Percentiles rank a stretch among this genome's conserved stretches.
phyloP scores from a whole-genome alignment of 495 filamentous ascomycete species.

The Sordaria brevicollis region DNA sequence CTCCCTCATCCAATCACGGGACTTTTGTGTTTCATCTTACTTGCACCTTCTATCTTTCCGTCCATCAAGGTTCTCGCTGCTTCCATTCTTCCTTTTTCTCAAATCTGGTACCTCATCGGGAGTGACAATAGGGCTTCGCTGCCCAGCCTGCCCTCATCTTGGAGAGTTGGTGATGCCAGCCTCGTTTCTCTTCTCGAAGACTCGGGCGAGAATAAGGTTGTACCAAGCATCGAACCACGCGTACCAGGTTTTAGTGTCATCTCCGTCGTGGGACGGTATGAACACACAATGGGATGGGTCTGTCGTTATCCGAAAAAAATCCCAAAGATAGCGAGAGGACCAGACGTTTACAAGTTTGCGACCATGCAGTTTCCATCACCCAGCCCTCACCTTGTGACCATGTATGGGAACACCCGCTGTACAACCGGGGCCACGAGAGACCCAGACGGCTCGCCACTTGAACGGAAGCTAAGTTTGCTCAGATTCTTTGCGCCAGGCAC shows the following conservation, averaged over 20 bases:
- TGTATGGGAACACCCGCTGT: background rate
- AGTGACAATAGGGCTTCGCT: background rate
- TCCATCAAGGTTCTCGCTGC: slow-evolving; percentile 2
- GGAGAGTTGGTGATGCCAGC: background rate
- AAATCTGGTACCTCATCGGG: background rate
- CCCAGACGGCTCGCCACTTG: background rate
- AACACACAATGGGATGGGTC: background rate
- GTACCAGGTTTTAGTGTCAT: background rate
- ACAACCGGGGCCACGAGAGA: background rate
- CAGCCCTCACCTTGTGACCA: background rate
- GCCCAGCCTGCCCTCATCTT: background rate
- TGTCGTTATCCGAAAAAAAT: background rate
- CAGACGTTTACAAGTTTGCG: background rate
- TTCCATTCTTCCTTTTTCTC: background rate
- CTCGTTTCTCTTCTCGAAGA: background rate
- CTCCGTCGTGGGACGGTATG: background rate
- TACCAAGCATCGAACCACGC: background rate
- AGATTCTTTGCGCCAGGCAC: background rate
- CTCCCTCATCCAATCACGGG: background rate
- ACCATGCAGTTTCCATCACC: background rate
- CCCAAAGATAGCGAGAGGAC: background rate
- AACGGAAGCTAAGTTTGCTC: background rate
- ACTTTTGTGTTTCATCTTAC: background rate
- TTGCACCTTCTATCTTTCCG: background rate
- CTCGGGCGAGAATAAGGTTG: background rate